Evolutionary conservation across 106 monocot species (phyloP).

Genomic region (Triglochin maritima): DNA sequence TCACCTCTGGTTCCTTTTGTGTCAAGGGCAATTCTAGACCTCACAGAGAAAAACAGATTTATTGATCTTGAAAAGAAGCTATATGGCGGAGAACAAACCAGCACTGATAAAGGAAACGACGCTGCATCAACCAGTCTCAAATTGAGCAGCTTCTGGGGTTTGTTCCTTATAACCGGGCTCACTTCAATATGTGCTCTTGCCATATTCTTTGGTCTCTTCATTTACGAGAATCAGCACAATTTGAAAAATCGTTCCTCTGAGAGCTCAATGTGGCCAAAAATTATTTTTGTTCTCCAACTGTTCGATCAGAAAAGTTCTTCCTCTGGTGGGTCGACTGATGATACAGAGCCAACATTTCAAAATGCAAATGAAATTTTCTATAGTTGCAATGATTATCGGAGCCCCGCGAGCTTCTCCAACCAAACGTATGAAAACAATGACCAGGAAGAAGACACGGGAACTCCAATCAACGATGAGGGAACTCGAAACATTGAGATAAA

Average conservation of each 20-base stretch:
- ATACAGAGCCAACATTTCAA: neutral
- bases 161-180: conserved; percentile 39
- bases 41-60: conserved; percentile 3
- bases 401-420: conserved; percentile 9
- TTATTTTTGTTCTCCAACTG: neutral
- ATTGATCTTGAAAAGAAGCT: neutral
- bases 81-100: neutral
- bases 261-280: neutral
- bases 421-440: conserved; percentile 5
- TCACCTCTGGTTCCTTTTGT: conserved; percentile 18
- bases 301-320: conserved; percentile 11
- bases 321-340: neutral
- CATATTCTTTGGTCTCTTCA: conserved; percentile 15
- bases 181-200: conserved; percentile 14
- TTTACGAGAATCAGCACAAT: conserved; percentile 1
- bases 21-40: conserved; percentile 14
- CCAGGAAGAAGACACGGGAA: conserved; percentile 3
- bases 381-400: neutral
- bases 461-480: conserved; percentile 12
- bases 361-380: neutral
- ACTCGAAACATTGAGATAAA: conserved; percentile 20
- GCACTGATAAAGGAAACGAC: neutral
- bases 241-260: neutral
- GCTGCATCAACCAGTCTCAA: conserved; percentile 7
- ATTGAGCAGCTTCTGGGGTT: conserved; percentile 28